These are phyloP conservation scores for Fusarium irregulare DNA, from an alignment of 2,329 filamentous ascomycete genomes.

Conservation along the genomic window DNA sequence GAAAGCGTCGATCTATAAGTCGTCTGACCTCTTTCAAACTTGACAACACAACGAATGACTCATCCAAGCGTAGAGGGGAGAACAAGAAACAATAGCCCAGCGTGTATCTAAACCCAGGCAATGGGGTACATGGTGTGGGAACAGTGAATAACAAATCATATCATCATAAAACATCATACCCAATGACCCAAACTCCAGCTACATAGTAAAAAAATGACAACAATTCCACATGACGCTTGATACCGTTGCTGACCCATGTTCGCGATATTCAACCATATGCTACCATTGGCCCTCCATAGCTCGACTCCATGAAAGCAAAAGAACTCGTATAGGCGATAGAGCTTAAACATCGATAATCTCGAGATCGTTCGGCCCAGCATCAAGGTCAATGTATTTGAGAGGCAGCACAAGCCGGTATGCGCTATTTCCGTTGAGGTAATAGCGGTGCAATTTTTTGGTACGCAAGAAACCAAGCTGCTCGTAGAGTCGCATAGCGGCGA, in stretches of 20 bases:
- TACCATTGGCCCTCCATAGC: not conserved
- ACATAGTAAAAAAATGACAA: slow-evolving; percentile 3
- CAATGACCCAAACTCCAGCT: slow-evolving; percentile 27
- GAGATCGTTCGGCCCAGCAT: slow-evolving; percentile 52
- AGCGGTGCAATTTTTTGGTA: slow-evolving; percentile 92
- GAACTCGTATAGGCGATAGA: not conserved
- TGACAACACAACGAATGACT: slow-evolving; percentile 22
- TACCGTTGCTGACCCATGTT: slow-evolving; percentile 3
- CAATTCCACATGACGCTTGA: slow-evolving; percentile 19
- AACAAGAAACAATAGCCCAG: slow-evolving; percentile 3
- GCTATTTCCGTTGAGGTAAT: slow-evolving; percentile 96
- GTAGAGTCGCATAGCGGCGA: slow-evolving; percentile 89
- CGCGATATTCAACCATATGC: not conserved
- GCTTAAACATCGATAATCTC: slow-evolving; percentile 46
- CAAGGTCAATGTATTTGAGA: slow-evolving; percentile 67
- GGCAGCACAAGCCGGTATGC: slow-evolving; percentile 90
- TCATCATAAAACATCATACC: slow-evolving; percentile 22
- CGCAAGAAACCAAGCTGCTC: slow-evolving; percentile 91
- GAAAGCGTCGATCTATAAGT: slow-evolving; percentile 67
- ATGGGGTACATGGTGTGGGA: slow-evolving; percentile 4
- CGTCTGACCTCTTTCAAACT: slow-evolving; percentile 53
- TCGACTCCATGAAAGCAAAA: slow-evolving; percentile 4
- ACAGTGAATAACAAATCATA: slow-evolving; percentile 22
- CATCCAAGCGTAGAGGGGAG: slow-evolving; percentile 1
- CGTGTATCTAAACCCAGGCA: not conserved